These are phyloP conservation scores for Neofusicoccum parvum DNA, from an alignment of 2,329 filamentous ascomycete species.

Conservation along the genomic window DNA sequence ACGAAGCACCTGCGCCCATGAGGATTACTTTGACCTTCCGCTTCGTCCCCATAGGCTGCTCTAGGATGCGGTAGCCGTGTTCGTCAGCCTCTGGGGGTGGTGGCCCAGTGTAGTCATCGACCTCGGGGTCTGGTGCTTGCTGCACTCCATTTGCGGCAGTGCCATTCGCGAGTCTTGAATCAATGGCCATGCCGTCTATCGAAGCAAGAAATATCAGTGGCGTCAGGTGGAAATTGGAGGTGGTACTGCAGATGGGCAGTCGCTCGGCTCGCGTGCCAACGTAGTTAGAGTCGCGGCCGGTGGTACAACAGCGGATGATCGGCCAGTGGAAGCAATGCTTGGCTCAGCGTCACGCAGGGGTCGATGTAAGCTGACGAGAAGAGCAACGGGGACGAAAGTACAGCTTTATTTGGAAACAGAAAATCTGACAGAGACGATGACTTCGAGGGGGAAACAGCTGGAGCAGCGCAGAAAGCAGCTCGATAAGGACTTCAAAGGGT, in stretches of 20 bases:
- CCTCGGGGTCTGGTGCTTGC: background rate
- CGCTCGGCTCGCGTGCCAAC: background rate
- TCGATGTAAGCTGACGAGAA: slow-evolving; percentile 11
- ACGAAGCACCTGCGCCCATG: slow-evolving; percentile 52
- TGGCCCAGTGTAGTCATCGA: background rate
- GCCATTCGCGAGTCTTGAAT: background rate
- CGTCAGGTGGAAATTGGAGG: background rate
- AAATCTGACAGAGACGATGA: background rate
- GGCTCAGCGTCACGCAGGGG: background rate
- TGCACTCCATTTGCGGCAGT: background rate
- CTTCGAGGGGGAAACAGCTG: background rate
- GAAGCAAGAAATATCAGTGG: background rate
- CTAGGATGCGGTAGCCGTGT: slow-evolving; percentile 45
- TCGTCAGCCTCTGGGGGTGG: slow-evolving; percentile 41
- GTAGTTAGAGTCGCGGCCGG: background rate
- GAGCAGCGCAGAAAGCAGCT: background rate
- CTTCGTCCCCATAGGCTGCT: slow-evolving; percentile 46
- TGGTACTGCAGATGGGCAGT: background rate
- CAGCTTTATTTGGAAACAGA: background rate
- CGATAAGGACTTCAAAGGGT: background rate
- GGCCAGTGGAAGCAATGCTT: background rate
- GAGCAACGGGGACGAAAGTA: background rate
- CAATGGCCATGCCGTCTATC: background rate
- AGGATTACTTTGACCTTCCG: slow-evolving; percentile 51
- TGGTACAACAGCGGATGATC: background rate